Percentiles rank a stretch among this genome's conserved stretches.
These are phyloP conservation scores for Trypanosoma caninum DNA, from an alignment of 208 protist genomes.

Conservation along the genomic window DNA sequence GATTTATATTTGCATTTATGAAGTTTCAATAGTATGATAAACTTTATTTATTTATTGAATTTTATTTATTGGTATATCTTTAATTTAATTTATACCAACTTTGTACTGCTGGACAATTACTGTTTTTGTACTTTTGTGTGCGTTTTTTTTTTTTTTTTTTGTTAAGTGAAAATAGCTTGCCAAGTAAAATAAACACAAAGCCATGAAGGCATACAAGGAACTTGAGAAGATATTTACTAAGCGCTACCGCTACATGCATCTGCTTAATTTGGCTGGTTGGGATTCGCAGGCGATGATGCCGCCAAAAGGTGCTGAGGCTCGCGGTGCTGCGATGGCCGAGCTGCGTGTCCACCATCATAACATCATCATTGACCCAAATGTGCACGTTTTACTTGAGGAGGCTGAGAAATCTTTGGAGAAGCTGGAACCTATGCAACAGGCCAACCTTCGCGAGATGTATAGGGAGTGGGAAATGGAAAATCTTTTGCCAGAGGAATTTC, in stretches of 20 bases:
- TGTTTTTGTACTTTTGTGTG: no score
- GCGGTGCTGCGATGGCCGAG: constrained; percentile 58
- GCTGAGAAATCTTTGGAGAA: constrained; percentile 23
- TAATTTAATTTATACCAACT: no score
- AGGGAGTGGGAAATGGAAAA: constrained; percentile 35
- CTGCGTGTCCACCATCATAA: constrained; percentile 40
- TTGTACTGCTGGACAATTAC: no score
- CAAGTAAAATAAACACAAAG: not conserved
- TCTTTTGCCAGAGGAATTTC: constrained; percentile 51
- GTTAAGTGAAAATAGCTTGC: not conserved
- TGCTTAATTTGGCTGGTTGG: constrained; percentile 53
- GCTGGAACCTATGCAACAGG: constrained; percentile 42
- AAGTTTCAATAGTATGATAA: no score
- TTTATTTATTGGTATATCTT: no score
- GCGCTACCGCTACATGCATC: constrained; percentile 53
- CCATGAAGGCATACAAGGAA: constrained; percentile 63
- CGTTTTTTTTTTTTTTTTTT: no score
- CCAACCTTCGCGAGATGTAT: constrained; percentile 74
- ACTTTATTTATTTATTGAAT: no score
- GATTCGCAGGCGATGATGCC: constrained; percentile 82
- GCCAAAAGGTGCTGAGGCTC: constrained; percentile 44
- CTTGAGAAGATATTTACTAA: constrained; percentile 57
- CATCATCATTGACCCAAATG: constrained; percentile 45
- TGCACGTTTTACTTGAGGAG: constrained; percentile 39
- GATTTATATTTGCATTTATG: no score